Evolutionary conservation across 2,329 filamentous ascomycete genomes (phyloP).

Genomic region (Talaromyces islandicus): DNA sequence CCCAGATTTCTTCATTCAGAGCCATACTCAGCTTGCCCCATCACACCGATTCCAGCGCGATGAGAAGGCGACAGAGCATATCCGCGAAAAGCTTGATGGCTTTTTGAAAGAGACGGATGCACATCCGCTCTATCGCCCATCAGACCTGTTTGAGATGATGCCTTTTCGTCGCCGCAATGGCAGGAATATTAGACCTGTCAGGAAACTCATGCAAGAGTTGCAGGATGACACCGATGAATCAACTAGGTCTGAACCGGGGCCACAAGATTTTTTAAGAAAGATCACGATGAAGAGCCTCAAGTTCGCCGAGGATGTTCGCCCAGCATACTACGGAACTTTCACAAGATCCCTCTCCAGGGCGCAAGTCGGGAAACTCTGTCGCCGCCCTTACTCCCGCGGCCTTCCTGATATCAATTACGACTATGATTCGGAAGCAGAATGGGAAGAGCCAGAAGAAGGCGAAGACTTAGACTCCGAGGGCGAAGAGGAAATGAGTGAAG

Average conservation of each 20-base stretch:
- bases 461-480: constrained; percentile 61
- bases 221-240: constrained; percentile 39
- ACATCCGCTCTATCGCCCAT: constrained; percentile 22
- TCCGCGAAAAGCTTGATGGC: constrained; percentile 45
- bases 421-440: constrained; percentile 61
- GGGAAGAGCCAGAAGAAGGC: constrained; percentile 66
- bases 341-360: constrained; percentile 41
- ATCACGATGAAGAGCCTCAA: constrained; percentile 54
- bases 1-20: constrained; percentile 72
- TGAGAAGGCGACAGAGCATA: constrained; percentile 50
- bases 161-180: constrained; percentile 29
- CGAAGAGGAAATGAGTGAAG: constrained; percentile 56
- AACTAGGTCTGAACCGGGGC: constrained; percentile 20
- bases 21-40: constrained; percentile 65
- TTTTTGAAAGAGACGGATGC: constrained; percentile 16
- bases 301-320: constrained; percentile 58
- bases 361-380: constrained; percentile 41
- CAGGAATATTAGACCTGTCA: constrained; percentile 42
- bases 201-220: constrained; percentile 54
- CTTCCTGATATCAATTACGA: constrained; percentile 56
- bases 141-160: constrained; percentile 33
- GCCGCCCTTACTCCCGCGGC: constrained; percentile 48
- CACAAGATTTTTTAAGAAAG: constrained; percentile 37
- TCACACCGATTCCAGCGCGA: constrained; percentile 52
- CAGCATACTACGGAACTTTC: constrained; percentile 59